These are phyloP conservation scores for Neonectria hederae DNA, from an alignment of 2,329 filamentous ascomycete genomes.

Conservation along the genomic window DNA sequence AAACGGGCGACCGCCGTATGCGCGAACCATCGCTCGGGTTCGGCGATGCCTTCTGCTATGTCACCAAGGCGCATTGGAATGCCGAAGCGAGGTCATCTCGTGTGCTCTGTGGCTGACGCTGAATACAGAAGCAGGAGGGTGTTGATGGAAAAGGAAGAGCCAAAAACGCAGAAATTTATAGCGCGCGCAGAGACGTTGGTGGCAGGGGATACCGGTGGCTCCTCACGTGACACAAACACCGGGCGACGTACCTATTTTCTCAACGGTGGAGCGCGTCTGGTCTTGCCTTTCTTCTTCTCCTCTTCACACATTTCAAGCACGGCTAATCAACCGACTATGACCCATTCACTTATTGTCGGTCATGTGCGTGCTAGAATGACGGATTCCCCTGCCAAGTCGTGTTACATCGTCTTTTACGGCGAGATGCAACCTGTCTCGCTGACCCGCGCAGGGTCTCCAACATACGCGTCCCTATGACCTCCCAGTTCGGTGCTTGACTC, in stretches of 20 bases:
- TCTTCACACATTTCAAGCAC: constrained; percentile 61
- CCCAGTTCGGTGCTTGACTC: neutral
- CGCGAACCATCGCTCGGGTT: constrained; percentile 11
- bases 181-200: constrained; percentile 19
- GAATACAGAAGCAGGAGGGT: neutral
- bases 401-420: constrained; percentile 36
- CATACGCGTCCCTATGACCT: constrained; percentile 30
- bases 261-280: neutral
- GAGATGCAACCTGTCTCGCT: constrained; percentile 37
- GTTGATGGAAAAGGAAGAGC: neutral
- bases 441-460: constrained; percentile 45
- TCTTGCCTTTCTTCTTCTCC: constrained; percentile 22
- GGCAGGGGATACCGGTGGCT: constrained; percentile 15
- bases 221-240: constrained; percentile 41
- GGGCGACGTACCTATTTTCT: constrained; percentile 1
- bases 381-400: constrained; percentile 41
- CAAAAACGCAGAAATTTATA: constrained; percentile 27
- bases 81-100: neutral
- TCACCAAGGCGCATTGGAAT: neutral
- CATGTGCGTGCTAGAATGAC: constrained; percentile 69
- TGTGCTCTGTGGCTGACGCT: neutral
- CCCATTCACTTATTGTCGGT: constrained; percentile 62
- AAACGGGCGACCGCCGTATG: constrained; percentile 9
- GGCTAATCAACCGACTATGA: constrained; percentile 69
- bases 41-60: constrained; percentile 3